Conservation (phyloP, 2,329 filamentous ascomycete species). For the Colletotrichum sojae region DNA sequence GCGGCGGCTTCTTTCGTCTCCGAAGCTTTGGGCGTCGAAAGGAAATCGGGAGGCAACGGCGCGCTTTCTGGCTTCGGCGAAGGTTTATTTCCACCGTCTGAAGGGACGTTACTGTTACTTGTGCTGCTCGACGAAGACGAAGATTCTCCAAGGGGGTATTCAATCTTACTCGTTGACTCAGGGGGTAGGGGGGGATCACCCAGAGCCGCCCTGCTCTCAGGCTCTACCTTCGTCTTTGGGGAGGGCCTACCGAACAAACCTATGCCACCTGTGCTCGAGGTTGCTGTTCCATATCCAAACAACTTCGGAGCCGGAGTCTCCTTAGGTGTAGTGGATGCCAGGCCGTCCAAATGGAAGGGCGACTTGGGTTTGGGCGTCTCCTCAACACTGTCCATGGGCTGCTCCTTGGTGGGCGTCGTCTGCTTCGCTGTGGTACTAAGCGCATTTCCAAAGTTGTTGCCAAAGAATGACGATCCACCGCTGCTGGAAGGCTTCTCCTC, state of each 20-base stretch:
- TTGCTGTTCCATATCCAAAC: conserved; percentile 54
- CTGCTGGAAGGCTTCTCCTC: conserved; percentile 62
- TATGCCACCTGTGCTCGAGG: conserved; percentile 38
- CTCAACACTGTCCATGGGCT: conserved; percentile 65
- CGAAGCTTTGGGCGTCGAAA: conserved; percentile 45
- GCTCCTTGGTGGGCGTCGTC: conserved; percentile 61
- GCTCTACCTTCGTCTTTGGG: conserved; percentile 42
- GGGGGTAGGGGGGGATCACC: conserved; percentile 64
- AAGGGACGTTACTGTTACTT: conserved; percentile 54
- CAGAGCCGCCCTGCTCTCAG: conserved; percentile 53
- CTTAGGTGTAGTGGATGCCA: conserved; percentile 62
- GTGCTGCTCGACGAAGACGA: conserved; percentile 67
- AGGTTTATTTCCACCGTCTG: conserved; percentile 47
- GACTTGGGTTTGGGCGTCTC: conserved; percentile 54
- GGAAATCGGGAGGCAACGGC: conserved; percentile 53
- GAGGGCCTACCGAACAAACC: conserved; percentile 46
- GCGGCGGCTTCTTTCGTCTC: conserved; percentile 40
- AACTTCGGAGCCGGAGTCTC: conserved; percentile 63
- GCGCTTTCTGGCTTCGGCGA: conserved; percentile 44
- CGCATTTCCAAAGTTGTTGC: conserved; percentile 71
- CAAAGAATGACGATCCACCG: conserved; percentile 69
- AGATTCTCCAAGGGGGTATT: conserved; percentile 64
- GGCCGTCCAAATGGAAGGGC: conserved; percentile 19
- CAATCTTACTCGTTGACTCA: conserved; percentile 68
- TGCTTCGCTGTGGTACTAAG: conserved; percentile 64